phyloP scores from a whole-genome alignment of 1,139 yeast genomes.

The Maudiozyma humilis region DNA sequence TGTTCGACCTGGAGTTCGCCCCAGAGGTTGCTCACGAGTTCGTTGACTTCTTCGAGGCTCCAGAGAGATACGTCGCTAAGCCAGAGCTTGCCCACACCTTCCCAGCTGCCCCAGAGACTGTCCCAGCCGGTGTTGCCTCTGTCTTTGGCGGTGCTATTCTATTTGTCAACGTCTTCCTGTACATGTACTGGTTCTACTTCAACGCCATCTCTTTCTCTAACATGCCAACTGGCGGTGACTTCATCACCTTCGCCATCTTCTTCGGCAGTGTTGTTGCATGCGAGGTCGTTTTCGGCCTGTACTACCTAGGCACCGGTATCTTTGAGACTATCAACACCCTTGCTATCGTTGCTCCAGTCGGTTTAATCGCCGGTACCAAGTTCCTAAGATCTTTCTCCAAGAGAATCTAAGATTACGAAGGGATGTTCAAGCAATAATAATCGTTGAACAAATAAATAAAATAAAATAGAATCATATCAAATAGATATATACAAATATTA shows the following conservation, averaged over 20 bases:
- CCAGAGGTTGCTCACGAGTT: neutral
- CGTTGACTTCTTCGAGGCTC: conserved; percentile 9
- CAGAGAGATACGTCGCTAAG: conserved; percentile 18
- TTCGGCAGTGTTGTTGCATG: conserved; percentile 47
- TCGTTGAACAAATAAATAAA: conserved; percentile 2
- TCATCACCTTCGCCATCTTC: conserved; percentile 36
- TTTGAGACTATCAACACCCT: conserved; percentile 57
- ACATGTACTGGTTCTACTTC: conserved; percentile 42
- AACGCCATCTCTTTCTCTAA: conserved; percentile 41
- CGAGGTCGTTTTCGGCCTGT: conserved; percentile 57
- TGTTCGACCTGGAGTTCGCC: conserved; percentile 13
- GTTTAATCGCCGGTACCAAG: conserved; percentile 61
- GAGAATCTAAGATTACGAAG: conserved; percentile 6
- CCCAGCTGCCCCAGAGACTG: conserved; percentile 47
- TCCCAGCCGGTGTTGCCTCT: conserved; percentile 47
- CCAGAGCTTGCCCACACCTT: conserved; percentile 70
- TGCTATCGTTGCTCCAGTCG: conserved; percentile 43
- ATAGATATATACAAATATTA: neutral
- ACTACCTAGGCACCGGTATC: conserved; percentile 64
- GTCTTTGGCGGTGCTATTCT: conserved; percentile 43
- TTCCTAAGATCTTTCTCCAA: conserved; percentile 39
- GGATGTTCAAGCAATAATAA: conserved; percentile 2
- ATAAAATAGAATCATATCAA: neutral
- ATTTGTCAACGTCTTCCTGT: conserved; percentile 36
- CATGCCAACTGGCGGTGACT: conserved; percentile 25